Conservation (phyloP, 345 rosid species). For the Eucalyptus dawsonii region DNA sequence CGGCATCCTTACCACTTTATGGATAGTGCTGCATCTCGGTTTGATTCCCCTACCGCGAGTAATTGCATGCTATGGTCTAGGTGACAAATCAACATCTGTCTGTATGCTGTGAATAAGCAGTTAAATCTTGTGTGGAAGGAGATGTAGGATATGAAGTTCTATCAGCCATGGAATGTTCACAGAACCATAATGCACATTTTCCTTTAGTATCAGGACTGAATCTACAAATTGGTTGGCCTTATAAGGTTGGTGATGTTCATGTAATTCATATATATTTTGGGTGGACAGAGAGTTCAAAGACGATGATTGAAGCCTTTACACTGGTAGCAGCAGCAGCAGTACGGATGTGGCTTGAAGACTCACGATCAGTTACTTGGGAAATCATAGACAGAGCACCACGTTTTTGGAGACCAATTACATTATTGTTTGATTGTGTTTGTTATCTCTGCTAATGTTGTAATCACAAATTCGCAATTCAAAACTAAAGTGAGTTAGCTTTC, state of each 20-base stretch:
- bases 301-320: slow-evolving; percentile 2
- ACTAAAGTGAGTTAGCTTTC: background rate
- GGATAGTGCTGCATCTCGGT: background rate
- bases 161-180: background rate
- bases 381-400: background rate
- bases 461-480: background rate
- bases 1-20: background rate
- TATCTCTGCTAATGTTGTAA: background rate
- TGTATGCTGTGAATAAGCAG: background rate
- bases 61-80: background rate
- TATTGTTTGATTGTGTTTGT: background rate
- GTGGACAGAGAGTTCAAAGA: slow-evolving; percentile 20
- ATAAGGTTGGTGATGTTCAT: background rate
- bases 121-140: background rate
- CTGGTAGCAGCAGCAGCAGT: background rate
- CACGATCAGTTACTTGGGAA: background rate
- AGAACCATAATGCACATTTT: background rate
- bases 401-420: background rate
- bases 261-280: background rate
- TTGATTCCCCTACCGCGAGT: background rate
- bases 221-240: background rate
- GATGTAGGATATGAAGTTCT: background rate
- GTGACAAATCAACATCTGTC: background rate
- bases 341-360: background rate
- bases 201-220: background rate